A percentile compares a stretch with the other conserved stretches of the same genome.
Evolutionary conservation across 768 basidiomycete genomes (phyloP).

Genomic region (Tylopilus rubrobrunneus): DNA sequence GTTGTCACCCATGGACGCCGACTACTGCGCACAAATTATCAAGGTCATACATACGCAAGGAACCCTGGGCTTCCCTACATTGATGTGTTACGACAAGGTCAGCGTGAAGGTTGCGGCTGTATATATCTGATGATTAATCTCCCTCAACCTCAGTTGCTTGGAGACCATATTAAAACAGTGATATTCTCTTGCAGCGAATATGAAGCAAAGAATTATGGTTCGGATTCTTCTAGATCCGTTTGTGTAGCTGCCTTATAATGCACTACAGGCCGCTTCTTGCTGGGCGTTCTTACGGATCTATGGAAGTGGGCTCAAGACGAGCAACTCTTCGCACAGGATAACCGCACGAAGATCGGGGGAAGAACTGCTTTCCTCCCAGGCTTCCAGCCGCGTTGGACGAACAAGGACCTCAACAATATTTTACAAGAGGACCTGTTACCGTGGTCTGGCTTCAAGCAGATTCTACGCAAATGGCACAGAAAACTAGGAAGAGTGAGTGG

Average conservation of each 20-base stretch:
- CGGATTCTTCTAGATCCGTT: constrained; percentile 35
- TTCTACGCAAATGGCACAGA: constrained; percentile 82
- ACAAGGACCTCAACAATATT: constrained; percentile 38
- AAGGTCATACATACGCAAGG: constrained; percentile 82
- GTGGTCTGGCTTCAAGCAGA: constrained; percentile 66
- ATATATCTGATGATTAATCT: neutral
- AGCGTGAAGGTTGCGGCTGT: constrained; percentile 7
- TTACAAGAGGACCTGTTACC: constrained; percentile 53
- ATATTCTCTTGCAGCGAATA: constrained; percentile 94
- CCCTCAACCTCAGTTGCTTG: constrained; percentile 57
- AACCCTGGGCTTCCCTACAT: constrained; percentile 84
- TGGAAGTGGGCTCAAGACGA: constrained; percentile 80
- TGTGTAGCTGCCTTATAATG: neutral
- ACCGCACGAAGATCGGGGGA: constrained; percentile 60
- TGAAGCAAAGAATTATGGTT: constrained; percentile 93
- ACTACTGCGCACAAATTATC: constrained; percentile 90
- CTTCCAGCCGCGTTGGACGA: constrained; percentile 52
- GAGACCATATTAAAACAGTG: constrained; percentile 77
- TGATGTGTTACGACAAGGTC: constrained; percentile 83
- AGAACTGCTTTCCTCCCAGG: constrained; percentile 65
- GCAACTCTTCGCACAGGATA: constrained; percentile 64
- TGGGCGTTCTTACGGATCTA: constrained; percentile 73
- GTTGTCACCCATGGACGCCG: constrained; percentile 95
- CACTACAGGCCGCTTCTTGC: constrained; percentile 75
- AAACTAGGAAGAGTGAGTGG: constrained; percentile 63